Conservation (phyloP, 2,329 filamentous ascomycete species). For the Incumbomyces lentus region DNA sequence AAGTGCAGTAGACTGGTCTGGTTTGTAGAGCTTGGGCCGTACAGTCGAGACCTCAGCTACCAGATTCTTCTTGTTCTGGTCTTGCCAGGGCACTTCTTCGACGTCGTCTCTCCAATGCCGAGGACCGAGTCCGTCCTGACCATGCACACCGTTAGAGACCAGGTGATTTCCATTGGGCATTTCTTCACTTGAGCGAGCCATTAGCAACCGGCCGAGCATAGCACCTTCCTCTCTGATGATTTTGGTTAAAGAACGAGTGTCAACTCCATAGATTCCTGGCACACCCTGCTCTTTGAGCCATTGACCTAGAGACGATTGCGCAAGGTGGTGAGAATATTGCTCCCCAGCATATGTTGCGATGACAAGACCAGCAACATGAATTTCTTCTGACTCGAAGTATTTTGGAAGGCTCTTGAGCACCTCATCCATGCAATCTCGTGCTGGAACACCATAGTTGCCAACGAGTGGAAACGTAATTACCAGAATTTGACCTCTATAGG, state of each 20-base stretch:
- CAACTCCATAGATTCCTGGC: conserved; percentile 88
- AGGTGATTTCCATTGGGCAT: conserved; percentile 27
- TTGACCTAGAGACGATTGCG: conserved; percentile 75
- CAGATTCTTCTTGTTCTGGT: conserved; percentile 87
- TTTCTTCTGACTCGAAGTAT: conserved; percentile 84
- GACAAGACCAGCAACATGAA: conserved; percentile 87
- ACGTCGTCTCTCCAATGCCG: conserved; percentile 51
- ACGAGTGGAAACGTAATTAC: conserved; percentile 93
- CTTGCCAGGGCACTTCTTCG: conserved; percentile 74
- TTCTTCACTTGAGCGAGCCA: conserved; percentile 46
- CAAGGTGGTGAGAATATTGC: conserved; percentile 89
- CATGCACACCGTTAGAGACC: conserved; percentile 26
- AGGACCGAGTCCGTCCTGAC: conserved; percentile 21
- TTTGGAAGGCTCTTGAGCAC: conserved; percentile 77
- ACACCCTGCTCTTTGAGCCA: conserved; percentile 96
- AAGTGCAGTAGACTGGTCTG: conserved; percentile 58
- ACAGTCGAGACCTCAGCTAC: conserved; percentile 61
- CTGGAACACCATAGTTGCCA: conserved; percentile 95
- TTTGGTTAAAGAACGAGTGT: conserved; percentile 89
- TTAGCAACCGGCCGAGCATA: conserved; percentile 85
- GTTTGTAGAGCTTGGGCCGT: conserved; percentile 74
- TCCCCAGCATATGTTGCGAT: conserved; percentile 88
- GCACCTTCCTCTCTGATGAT: conserved; percentile 86
- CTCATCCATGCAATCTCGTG: conserved; percentile 72
- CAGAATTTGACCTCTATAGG: conserved; percentile 86